Evolutionary conservation across 768 basidiomycete genomes (phyloP), one percentile per base, ranked within the genome.

Genomic region (Leccinum rimulosum): DNA sequence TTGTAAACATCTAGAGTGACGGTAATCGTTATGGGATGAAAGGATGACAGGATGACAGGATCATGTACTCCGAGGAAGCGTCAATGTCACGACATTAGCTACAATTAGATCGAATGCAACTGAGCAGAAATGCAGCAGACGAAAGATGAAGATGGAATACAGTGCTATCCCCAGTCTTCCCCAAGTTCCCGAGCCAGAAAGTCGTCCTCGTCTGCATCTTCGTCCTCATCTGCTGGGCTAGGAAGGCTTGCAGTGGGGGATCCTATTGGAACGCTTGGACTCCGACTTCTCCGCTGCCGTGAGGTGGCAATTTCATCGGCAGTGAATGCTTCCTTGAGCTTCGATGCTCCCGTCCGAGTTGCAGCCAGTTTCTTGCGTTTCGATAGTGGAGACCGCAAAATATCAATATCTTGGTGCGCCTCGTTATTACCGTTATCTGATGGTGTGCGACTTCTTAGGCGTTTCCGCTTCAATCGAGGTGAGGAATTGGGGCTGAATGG

Each of bases 111-210:
- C 50, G 63, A 65, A 63, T 66, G 64, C 57, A 52, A 31, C 35
- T 51, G 50, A 58, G 43, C 58, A 52, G 56, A 51, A 59, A 49
- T 30, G 40, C 8, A 52, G 22, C 12, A 22, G 30, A 33, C 50
- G n/a, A 25, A 55, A 52, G 53, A 35, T 36, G 22, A 48, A 54
- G 36, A 58, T 22, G 14, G 53, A 30, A 27, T 4, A 17, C 4
- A 53, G 51, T 11, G 38, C 73, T 85, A 91, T 83, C 88, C 86
- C 84, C 81, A 84, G 60, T 91, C 89, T 69, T 87, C 87, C 68
- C 84, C 88, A 64, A 92, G 76, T 67, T 88, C 91, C 40, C 86
- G 80, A n/a, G 89, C 85, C n/a, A 91, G 76, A 69, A 91, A 91
- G 69, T 91, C 89, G 45, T 90, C 89, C 1, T 89, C 88, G 4